These are phyloP conservation scores for Serendipita vermifera DNA, from an alignment of 768 basidiomycete species.

Conservation along the genomic window DNA sequence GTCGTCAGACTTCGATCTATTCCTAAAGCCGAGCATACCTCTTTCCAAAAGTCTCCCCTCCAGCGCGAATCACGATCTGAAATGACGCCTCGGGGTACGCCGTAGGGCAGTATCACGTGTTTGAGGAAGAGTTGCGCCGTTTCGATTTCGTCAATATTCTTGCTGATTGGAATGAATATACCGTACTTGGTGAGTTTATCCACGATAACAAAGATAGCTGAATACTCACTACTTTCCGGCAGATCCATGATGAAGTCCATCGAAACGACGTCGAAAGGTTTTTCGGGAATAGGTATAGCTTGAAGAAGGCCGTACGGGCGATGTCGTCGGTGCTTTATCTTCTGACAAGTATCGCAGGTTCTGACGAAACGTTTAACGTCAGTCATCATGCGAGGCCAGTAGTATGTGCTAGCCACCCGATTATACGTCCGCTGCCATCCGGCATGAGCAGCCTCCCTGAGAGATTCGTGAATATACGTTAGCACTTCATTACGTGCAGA, in stretches of 20 bases:
- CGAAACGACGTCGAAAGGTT: slow-evolving; percentile 10
- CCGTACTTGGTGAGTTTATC: slow-evolving; percentile 15
- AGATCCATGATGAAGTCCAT: slow-evolving; percentile 18
- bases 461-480: slow-evolving; percentile 19
- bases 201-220: slow-evolving; percentile 13
- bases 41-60: slow-evolving; percentile 20
- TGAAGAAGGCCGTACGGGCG: slow-evolving; percentile 7
- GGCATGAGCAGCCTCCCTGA: slow-evolving; percentile 21
- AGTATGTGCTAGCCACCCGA: slow-evolving; percentile 19
- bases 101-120: slow-evolving; percentile 10
- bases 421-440: slow-evolving; percentile 22
- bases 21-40: slow-evolving; percentile 17
- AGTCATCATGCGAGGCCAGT: slow-evolving; percentile 25
- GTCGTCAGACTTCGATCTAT: slow-evolving; percentile 21
- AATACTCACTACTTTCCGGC: slow-evolving; percentile 13
- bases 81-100: slow-evolving; percentile 13
- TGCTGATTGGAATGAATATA: slow-evolving; percentile 13
- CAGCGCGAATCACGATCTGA: background rate
- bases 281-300: slow-evolving; percentile 8
- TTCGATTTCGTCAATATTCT: background rate
- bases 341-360: slow-evolving; percentile 15
- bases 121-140: slow-evolving; percentile 13
- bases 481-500: slow-evolving; percentile 15
- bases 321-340: slow-evolving; percentile 4
- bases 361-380: slow-evolving; percentile 17